Percentiles rank a stretch among this genome's conserved stretches.
Conservation (phyloP, 306 rosid species). For the Begonia fuchsioides region DNA sequence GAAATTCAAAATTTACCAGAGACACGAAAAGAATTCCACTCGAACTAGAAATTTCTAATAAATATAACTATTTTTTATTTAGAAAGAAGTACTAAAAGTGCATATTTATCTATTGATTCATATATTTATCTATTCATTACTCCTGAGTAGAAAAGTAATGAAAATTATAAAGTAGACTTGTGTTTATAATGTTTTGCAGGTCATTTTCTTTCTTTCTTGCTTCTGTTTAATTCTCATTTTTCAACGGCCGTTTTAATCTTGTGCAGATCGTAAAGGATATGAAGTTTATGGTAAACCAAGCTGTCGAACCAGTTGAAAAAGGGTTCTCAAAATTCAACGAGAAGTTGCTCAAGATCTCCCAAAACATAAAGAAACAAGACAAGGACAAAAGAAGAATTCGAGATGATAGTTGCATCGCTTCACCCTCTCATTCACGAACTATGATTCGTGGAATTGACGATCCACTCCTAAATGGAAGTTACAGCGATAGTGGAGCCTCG, state of each 20-base stretch:
- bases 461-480: conserved; percentile 74
- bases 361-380: conserved; percentile 80
- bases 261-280: conserved; percentile 81
- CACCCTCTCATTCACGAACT: conserved; percentile 38
- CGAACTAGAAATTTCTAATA: no score
- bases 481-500: conserved; percentile 58
- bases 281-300: conserved; percentile 89
- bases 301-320: conserved; percentile 93
- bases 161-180: no score
- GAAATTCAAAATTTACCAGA: no score
- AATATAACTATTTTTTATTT: no score
- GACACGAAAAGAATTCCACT: no score
- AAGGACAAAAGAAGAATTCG: conserved; percentile 64
- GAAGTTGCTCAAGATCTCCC: conserved; percentile 61
- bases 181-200: no score
- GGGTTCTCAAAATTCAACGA: conserved; percentile 75
- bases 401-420: conserved; percentile 66
- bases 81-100: no score
- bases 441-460: conserved; percentile 95
- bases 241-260: conserved; percentile 2
- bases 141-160: no score
- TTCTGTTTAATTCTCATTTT: conserved; percentile 3
- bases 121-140: no score
- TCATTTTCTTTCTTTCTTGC: background rate
- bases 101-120: no score